Conservation (phyloP, 164 flowering plant species). For the Kingdonia uniflora region DNA sequence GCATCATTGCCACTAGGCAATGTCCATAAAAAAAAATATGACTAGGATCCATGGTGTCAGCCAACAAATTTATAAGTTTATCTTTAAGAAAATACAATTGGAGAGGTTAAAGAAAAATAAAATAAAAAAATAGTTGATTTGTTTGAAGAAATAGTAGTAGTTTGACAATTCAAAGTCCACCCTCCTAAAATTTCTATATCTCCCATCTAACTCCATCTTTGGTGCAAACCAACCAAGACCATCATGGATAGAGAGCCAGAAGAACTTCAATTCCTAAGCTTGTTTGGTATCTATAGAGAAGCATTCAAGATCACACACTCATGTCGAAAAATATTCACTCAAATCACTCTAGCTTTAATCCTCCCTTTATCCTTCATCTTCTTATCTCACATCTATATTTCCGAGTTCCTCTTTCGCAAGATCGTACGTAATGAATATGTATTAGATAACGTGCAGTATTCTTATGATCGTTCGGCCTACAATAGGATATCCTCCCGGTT, state of each 20-base stretch:
- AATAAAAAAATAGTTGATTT: too few relatives aligned
- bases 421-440: constrained; percentile 19
- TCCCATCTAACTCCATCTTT: not conserved
- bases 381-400: constrained; percentile 34
- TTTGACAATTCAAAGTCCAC: constrained; percentile 1
- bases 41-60: too few relatives aligned
- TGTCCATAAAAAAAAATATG: too few relatives aligned
- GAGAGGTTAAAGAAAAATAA: too few relatives aligned
- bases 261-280: constrained; percentile 35
- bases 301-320: constrained; percentile 30
- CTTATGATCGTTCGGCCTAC: constrained; percentile 4
- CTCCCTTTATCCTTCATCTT: constrained; percentile 54
- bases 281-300: constrained; percentile 30
- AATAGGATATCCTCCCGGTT: constrained; percentile 10
- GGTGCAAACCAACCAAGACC: too few relatives aligned
- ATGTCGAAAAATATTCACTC: constrained; percentile 37
- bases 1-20: too few relatives aligned
- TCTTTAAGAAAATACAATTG: too few relatives aligned
- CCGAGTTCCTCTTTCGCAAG: constrained; percentile 21
- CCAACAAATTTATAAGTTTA: too few relatives aligned
- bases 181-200: not conserved
- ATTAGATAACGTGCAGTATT: constrained; percentile 2
- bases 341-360: constrained; percentile 45
- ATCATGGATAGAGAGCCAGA: constrained; percentile 41
- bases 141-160: too few relatives aligned